Evolutionary conservation across 306 rosid genomes (phyloP).

Genomic region (Dryas octopetala): DNA sequence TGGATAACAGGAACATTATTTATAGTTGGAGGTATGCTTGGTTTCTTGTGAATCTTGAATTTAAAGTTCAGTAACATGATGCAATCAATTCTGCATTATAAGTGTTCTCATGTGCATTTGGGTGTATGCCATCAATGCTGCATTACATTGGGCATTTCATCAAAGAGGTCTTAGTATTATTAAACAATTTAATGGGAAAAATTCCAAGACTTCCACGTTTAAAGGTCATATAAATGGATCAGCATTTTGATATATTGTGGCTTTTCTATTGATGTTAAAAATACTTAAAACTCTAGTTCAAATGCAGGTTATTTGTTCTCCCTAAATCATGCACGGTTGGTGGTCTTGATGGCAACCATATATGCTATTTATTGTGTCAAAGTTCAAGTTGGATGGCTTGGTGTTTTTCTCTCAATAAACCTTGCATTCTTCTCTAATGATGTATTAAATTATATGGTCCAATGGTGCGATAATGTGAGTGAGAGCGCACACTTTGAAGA

Average conservation of each 20-base stretch:
- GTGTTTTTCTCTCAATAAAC: slow-evolving; percentile 76
- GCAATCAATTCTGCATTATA: background rate
- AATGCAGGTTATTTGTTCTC: slow-evolving; percentile 91
- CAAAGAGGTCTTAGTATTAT: too few relatives aligned
- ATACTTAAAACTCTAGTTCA: slow-evolving; percentile 21
- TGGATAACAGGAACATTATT: slow-evolving; percentile 93
- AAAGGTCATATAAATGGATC: background rate
- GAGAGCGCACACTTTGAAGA: slow-evolving; percentile 76
- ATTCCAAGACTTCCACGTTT: background rate
- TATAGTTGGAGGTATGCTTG: slow-evolving; percentile 78
- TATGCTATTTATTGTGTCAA: slow-evolving; percentile 85
- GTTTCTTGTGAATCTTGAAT: slow-evolving; percentile 19
- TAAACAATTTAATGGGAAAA: background rate
- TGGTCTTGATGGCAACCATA: slow-evolving; percentile 68
- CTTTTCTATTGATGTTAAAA: slow-evolving; percentile 7
- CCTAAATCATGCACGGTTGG: slow-evolving; percentile 87
- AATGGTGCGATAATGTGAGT: slow-evolving; percentile 82
- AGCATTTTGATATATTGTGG: background rate
- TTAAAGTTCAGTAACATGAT: slow-evolving; percentile 2
- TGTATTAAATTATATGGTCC: slow-evolving; percentile 70
- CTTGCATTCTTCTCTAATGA: slow-evolving; percentile 89
- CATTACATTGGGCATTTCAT: background rate
- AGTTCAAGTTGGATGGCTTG: slow-evolving; percentile 89
- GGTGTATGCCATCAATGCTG: background rate
- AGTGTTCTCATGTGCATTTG: background rate